A percentile compares a stretch with the other conserved stretches of the same genome.
Evolutionary conservation across 1,284 basidiomycete genomes (phyloP).

Genomic region (Marasmius sp.): DNA sequence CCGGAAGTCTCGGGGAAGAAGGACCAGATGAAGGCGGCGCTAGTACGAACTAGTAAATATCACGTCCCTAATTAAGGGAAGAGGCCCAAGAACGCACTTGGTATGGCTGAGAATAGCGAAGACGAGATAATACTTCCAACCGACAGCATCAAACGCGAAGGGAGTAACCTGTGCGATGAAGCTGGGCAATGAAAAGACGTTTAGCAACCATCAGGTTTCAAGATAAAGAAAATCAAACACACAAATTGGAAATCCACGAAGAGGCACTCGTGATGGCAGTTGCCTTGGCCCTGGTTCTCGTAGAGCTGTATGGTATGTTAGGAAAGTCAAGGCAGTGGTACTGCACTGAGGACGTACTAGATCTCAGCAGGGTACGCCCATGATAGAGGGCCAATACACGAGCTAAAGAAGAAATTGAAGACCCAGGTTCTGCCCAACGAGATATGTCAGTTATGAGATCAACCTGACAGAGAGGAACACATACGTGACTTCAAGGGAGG

Average conservation of each 20-base stretch:
- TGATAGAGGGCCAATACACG: constrained; percentile 51
- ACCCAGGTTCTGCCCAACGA: constrained; percentile 29
- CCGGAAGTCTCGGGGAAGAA: constrained; percentile 49
- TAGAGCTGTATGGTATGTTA: constrained; percentile 37
- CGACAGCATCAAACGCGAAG: constrained; percentile 48
- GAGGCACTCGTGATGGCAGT: constrained; percentile 56
- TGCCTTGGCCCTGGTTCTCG: constrained; percentile 59
- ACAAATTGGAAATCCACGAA: constrained; percentile 53
- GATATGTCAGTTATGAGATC: constrained; percentile 31
- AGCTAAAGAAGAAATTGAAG: constrained; percentile 58
- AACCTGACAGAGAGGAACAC: constrained; percentile 22
- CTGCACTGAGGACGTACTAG: constrained; percentile 20
- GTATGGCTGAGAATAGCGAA: constrained; percentile 64
- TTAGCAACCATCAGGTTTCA: not conserved
- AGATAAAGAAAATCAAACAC: constrained; percentile 14
- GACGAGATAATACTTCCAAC: constrained; percentile 51
- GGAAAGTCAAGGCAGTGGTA: not conserved
- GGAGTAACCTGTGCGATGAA: constrained; percentile 51
- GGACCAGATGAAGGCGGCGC: constrained; percentile 55
- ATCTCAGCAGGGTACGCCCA: constrained; percentile 49
- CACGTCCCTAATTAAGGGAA: not conserved
- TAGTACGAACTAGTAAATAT: constrained; percentile 11
- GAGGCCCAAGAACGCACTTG: constrained; percentile 34
- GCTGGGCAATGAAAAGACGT: constrained; percentile 17
- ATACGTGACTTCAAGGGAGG: constrained; percentile 28